Evolutionary conservation across 192 early-diverging fungal species (phyloP), one percentile per base, ranked within the genome.

Genomic region (Gaertneriomyces sp.): DNA sequence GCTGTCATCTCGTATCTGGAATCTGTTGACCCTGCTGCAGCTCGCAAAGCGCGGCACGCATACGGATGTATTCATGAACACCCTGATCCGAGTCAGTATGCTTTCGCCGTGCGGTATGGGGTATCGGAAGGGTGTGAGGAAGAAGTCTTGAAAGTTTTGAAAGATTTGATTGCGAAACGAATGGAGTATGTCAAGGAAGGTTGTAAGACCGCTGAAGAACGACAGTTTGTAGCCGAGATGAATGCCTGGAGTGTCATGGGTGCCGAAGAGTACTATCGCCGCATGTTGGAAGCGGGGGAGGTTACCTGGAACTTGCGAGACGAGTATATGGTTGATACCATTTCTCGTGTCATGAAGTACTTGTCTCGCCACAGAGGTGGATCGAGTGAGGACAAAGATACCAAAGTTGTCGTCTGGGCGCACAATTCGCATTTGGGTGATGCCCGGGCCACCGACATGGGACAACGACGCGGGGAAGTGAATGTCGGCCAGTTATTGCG

Each of bases 201-300:
- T 14, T 11, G 10, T 17, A 47, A 54, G 19, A 14, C 20, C 8
- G 46, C 10, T 12, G 49, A 16, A 38, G 61, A 63, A 19, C 17
- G 14, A 49, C 42, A 63, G 42, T 63, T 43, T 17, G 50, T 63
- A 55, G 61, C 61, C 25, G 42, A 63, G 45, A 63, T 63, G 61
- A 63, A 63, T 40, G 61, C 61, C 12, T 49, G n/a, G 46, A 49
- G 53, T 12, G 61, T 63, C 4, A 63, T 55, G 33, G 61, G 53
- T 63, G 61, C 61, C 8, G 61, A 63, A 53, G 46, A 63, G 50
- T 63, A 63, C 17, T 63, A 63, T 49, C 61, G 61, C 14, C 53
- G 61, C 42, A 63, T 63, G 61, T n/a, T 63, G 8, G 49, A 63
- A 17, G 61, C 53, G 61, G 61, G 53, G 9, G 61, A 20, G 16